Conservation (phyloP, 768 basidiomycete species). For the Panaeolus papilionaceus region DNA sequence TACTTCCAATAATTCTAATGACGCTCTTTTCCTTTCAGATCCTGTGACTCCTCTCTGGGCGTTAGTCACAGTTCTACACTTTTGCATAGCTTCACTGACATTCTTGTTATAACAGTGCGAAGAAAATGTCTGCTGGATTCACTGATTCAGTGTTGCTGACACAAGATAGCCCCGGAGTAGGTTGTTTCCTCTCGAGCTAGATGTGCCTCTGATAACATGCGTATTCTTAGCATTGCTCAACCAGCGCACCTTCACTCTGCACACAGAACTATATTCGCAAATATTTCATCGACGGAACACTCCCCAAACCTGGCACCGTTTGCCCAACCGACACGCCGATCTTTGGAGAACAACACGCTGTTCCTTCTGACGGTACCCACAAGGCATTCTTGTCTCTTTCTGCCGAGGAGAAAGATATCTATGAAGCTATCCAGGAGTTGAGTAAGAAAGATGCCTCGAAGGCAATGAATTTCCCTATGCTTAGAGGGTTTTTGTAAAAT, state of each 20-base stretch:
- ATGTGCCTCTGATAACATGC: background rate
- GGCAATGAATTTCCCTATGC: background rate
- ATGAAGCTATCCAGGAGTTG: background rate
- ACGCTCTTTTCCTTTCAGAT: constrained; percentile 24
- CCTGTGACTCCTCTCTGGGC: constrained; percentile 36
- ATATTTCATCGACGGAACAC: constrained; percentile 45
- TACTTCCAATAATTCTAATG: background rate
- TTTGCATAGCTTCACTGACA: background rate
- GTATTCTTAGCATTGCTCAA: constrained; percentile 38
- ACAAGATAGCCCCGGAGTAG: constrained; percentile 48
- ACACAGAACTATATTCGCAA: constrained; percentile 36
- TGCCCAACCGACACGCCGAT: constrained; percentile 28
- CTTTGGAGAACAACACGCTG: background rate
- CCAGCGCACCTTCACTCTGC: constrained; percentile 39
- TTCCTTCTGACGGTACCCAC: too few relatives aligned
- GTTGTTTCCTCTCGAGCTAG: constrained; percentile 15
- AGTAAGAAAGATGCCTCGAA: background rate
- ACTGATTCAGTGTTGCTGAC: constrained; percentile 44
- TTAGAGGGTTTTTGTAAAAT: background rate
- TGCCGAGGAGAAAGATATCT: background rate
- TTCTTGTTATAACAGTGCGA: constrained; percentile 36
- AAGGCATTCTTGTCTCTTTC: background rate
- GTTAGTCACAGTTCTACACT: constrained; percentile 18
- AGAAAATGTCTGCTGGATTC: constrained; percentile 45
- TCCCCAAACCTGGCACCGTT: constrained; percentile 44